Evolutionary conservation across 176 grass and related monocot species (phyloP), one percentile per base, ranked within the genome.

Genomic region (Leersia perrieri): DNA sequence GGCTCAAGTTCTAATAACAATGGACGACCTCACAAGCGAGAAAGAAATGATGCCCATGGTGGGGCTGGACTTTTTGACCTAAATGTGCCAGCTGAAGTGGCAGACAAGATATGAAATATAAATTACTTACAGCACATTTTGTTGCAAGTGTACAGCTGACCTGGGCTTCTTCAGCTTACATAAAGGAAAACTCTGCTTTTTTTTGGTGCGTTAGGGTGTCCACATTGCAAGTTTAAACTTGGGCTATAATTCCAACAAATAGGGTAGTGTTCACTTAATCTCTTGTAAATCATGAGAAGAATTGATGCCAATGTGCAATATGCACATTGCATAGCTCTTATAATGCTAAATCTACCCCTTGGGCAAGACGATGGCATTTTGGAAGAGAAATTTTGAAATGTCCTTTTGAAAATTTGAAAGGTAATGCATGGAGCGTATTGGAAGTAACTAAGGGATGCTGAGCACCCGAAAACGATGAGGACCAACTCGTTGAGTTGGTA

Each of bases 1-100:
- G 87, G 84, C 15, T 91, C 93, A 11, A 99, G 87, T 91, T 99
- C 93, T n/a, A 77, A 88, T 63, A 86, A 90, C 70, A 93, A 82
- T 3, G 82, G 60, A 63, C 88, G 45, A 4, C 91, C 87, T 75
- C 89, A 74, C 67, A 99, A 96, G 58, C 81, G 90, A 78, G 89
- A 66, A 8, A 93, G 87, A 82, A 84, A 53, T 87, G 90, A 83
- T 53, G 74, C 23, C 68, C 75, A 78, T 63, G 79, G 57, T 2
- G 85, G 80, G 28, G 88, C 38, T 61, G 68, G 71, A 34, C 88
- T 90, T 88, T 98, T 98, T 70, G 92, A 98, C 86, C 90, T 98
- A 22, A 98, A 98, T 63, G 82, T 95, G 79, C 92, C 95, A 70
- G 83, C 89, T 11, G 88, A 91, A 83, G 71, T 91, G 80, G 74